Conservation (phyloP, 148 eudicot species). For the Pharnaceum exiguum region DNA sequence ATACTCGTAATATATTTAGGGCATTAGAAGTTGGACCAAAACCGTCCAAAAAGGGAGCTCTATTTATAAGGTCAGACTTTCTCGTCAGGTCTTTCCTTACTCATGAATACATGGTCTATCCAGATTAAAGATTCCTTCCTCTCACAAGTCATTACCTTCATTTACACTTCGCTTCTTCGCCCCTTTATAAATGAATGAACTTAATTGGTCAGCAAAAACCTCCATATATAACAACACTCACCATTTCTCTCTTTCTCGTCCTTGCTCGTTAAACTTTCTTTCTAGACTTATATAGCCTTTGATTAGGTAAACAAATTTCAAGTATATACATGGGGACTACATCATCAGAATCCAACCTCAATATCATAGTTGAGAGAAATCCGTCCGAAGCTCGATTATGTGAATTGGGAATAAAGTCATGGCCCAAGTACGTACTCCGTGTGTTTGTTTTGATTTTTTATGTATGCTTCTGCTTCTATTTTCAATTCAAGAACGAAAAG, state of each 20-base stretch:
- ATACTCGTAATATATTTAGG: too few species aligned
- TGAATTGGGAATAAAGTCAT: constrained; percentile 37
- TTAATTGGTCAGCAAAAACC: background rate
- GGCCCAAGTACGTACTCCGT: constrained; percentile 35
- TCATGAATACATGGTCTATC: background rate
- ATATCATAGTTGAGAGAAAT: constrained; percentile 34
- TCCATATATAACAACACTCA: background rate
- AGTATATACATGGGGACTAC: constrained; percentile 4
- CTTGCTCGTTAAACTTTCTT: background rate
- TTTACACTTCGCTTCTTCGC: background rate
- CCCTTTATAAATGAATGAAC: constrained; percentile 9
- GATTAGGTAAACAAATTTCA: background rate
- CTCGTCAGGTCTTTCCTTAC: background rate
- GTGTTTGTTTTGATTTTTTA: background rate
- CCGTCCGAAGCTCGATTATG: constrained; percentile 36
- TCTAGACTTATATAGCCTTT: background rate
- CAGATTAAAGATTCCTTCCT: background rate
- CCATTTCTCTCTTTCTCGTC: background rate
- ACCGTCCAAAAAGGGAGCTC: too few species aligned
- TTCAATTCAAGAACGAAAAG: too few species aligned
- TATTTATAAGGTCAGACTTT: background rate
- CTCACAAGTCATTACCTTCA: background rate
- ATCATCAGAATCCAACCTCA: constrained; percentile 19
- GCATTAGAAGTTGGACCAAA: too few species aligned
- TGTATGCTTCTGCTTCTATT: background rate